Base-by-base conservation (phyloP, 208 protist genomes). In the Naegleria lovaniensis region DNA sequence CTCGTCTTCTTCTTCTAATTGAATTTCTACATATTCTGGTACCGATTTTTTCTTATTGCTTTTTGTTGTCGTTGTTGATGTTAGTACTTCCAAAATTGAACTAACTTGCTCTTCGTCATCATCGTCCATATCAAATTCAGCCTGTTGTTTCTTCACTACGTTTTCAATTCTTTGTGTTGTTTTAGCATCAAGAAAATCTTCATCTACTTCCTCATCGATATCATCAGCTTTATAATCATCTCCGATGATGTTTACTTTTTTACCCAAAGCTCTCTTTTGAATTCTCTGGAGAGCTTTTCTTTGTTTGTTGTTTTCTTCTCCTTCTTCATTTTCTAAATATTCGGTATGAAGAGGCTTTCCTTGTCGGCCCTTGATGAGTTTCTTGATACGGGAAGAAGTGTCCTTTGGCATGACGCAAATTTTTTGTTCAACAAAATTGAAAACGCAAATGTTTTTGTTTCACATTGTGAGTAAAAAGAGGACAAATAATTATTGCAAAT, bases 1-100 rank as follows among this genome's bases (percentile, higher is more conserved):
- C 55, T 88, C 41, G 19, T 88, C 85, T 39, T 88, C 85, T 58
- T 88, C 85, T 38, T 88, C n/a, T 6, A 58, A 48, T 88, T 29
- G 16, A 39, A 88, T 51, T 58, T 88, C 85, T 36, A 79, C 67
- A 67, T 67, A 67, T 67, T 67, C 55, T 29, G 55, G 22, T 29
- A 29, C 22, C 36, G 29, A 79, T 79, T 79, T 79, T 36, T 79
- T 36, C 29, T 79, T 36, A 36, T 79, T 33, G n/a, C 36, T 79
- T 16, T 75, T 75, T n/a, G 40, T n/a, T 33, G 6, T 36, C 1
- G 19, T 52, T 88, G 7, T 19, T 36, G 9, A 19, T 25, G 33
- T 58, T 88, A 41, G 29, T 19, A 58, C 55, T n/a, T 51, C 13
- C 55, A 58, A 88, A 79, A 36, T 9, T 36, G 25, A 36, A 36